Percentiles rank a stretch among this genome's conserved stretches.
Evolutionary conservation across 148 eudicot genomes (phyloP).

Genomic region (Diospyros lotus): DNA sequence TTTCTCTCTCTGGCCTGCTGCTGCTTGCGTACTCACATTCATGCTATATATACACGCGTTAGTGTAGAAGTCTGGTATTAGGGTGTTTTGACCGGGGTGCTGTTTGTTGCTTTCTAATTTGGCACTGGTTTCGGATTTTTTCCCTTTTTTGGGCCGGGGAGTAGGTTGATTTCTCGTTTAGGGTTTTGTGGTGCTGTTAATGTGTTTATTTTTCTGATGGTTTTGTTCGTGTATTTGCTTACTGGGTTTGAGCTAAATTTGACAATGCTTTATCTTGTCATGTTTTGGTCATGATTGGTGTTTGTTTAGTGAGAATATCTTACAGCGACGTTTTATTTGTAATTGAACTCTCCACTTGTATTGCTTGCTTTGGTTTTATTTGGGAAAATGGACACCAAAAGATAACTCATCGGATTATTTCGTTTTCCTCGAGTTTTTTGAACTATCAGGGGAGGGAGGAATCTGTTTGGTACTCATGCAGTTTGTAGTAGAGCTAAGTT

Average conservation of each 20-base stretch:
- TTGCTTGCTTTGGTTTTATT: no score
- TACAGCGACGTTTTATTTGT: background rate
- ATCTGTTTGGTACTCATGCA: background rate
- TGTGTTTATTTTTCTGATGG: background rate
- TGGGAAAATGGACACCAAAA: background rate
- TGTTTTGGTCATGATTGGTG: background rate
- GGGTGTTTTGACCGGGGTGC: background rate
- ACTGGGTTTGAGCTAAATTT: background rate
- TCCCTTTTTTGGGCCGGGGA: background rate
- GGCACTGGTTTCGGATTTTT: background rate
- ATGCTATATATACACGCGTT: background rate
- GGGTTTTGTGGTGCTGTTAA: background rate
- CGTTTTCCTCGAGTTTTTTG: background rate
- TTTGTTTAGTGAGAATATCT: background rate
- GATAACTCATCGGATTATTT: background rate
- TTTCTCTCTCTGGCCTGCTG: background rate
- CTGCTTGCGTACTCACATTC: slow-evolving; percentile 7
- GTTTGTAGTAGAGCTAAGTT: background rate
- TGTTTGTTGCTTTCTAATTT: background rate
- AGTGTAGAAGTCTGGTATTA: background rate
- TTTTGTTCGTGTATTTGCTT: background rate
- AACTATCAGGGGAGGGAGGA: background rate
- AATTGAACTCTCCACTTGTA: background rate
- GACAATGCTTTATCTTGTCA: background rate
- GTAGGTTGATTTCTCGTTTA: background rate